Percentiles rank a stretch among this genome's conserved stretches.
Conservation (phyloP, 2,329 filamentous ascomycete species). For the Colletotrichum paranaense region DNA sequence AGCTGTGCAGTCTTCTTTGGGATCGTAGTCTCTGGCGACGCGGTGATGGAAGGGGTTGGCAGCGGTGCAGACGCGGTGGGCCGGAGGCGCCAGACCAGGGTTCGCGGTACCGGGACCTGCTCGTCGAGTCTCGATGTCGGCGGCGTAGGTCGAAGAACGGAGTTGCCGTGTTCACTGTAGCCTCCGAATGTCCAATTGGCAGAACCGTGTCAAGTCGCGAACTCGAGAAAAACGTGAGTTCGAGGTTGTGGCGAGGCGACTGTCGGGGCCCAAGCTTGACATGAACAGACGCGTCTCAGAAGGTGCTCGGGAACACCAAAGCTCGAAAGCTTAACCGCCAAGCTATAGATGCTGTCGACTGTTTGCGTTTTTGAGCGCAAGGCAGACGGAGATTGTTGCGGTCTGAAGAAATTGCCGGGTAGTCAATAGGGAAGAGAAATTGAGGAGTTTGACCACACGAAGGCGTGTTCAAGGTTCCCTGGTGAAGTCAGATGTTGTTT, state of each 20-base stretch:
- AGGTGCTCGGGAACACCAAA: constrained; percentile 23
- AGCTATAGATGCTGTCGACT: neutral
- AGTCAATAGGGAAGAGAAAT: neutral
- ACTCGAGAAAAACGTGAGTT: neutral
- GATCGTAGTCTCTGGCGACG: neutral
- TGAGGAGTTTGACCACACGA: constrained; percentile 1
- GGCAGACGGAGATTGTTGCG: neutral
- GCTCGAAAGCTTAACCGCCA: constrained; percentile 23
- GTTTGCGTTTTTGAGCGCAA: neutral
- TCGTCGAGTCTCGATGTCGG: neutral
- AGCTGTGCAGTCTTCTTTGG: neutral
- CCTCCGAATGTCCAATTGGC: neutral
- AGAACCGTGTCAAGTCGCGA: neutral
- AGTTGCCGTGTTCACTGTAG: neutral
- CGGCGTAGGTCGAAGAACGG: neutral
- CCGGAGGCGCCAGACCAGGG: constrained; percentile 16
- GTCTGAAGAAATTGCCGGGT: neutral
- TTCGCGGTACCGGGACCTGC: constrained; percentile 12
- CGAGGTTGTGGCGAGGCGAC: neutral
- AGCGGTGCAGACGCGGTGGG: constrained; percentile 27
- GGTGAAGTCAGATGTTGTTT: constrained; percentile 30
- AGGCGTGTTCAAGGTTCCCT: constrained; percentile 13
- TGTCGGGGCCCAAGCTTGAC: constrained; percentile 19
- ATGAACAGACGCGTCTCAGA: constrained; percentile 32
- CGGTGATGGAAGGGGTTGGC: constrained; percentile 8